Evolutionary conservation across 345 rosid species (phyloP), one percentile per base, ranked within the genome.

Genomic region (Linum lewisii): DNA sequence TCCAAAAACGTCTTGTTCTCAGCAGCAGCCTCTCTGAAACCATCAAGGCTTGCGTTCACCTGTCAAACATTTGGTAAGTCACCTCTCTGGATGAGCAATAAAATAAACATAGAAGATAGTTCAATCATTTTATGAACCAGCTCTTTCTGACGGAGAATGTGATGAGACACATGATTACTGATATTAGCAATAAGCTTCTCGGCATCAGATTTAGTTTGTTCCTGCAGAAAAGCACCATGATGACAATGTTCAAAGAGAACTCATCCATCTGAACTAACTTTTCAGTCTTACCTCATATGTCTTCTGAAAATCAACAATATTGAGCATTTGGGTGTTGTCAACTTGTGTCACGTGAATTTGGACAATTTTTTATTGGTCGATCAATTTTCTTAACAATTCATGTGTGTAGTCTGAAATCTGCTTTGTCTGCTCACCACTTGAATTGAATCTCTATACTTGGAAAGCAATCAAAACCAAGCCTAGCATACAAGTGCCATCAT

Each of bases 41-140:
- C 73, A 62, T 65, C 73, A 59, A 94, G 88, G 72, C 88, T 87
- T 77, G 87, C 80, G 73, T 85, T 89, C 71, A 94, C 99, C 99
- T 93, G 71, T 58, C 67, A 69, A 14, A 34, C 59, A 42, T 52
- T 29, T 29, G 7, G 5, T 29, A 29, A n/a, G n/a, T 8, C 34
- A 29, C 34, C 34, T 4, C 7, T 29, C 34, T 29, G 34, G 34
- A 29, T 29, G 34, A 29, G 7, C 34, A 8, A 1, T 29, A 29
- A 29, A 29, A 29, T 29, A 8, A 29, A 29, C 4, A 8, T 29
- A 29, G 34, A 4, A 29, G 7, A 29, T 29, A 29, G 7, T 29
- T 29, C 34, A 34, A 8, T 2, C 58, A 2, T 24, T 7, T 21
- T 29, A 65, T 84, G 10, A 61, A 90, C 99, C 95, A 87, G 75